A percentile compares a stretch with the other conserved stretches of the same genome.
phyloP scores from a whole-genome alignment of 2,329 filamentous ascomycete species.

The Ilyonectria destructans region DNA sequence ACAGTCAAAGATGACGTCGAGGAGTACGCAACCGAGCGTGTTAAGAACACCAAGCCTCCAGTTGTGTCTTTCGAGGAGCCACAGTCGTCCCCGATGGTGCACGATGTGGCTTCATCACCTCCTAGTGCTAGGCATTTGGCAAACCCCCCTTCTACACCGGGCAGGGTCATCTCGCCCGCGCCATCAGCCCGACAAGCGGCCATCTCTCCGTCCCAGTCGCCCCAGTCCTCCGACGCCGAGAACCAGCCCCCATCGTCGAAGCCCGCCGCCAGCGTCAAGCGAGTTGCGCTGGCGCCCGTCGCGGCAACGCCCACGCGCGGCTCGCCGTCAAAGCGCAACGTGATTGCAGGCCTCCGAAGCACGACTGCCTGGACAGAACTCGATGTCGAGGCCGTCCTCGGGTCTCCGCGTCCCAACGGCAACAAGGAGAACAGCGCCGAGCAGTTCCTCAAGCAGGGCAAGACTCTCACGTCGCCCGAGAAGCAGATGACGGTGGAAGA shows the following conservation, averaged over 20 bases:
- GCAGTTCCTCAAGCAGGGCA: conserved; percentile 68
- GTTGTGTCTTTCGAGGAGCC: conserved; percentile 43
- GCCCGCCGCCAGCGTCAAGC: conserved; percentile 66
- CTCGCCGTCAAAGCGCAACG: conserved; percentile 76
- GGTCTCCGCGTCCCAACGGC: conserved; percentile 58
- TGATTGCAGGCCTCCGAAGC: conserved; percentile 70
- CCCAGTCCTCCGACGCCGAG: conserved; percentile 85
- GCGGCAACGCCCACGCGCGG: conserved; percentile 65
- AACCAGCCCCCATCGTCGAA: conserved; percentile 82
- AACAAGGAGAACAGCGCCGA: conserved; percentile 70
- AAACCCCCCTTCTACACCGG: conserved; percentile 62
- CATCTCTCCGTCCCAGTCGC: conserved; percentile 76
- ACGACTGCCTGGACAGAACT: conserved; percentile 79
- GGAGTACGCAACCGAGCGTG: conserved; percentile 34
- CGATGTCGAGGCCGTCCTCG: conserved; percentile 83
- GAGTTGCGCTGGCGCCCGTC: conserved; percentile 63
- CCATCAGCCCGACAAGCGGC: conserved; percentile 69
- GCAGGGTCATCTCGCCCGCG: conserved; percentile 60
- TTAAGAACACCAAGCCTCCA: conserved; percentile 31
- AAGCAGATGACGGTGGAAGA: conserved; percentile 94
- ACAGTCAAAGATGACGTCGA: conserved; percentile 37
- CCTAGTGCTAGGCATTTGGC: conserved; percentile 35
- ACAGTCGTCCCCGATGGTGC: conserved; percentile 32
- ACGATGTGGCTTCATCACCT: conserved; percentile 37
- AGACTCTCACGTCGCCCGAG: conserved; percentile 81